Evolutionary conservation across 495 filamentous ascomycete species (phyloP).

Genomic region (Peziza echinospora): DNA sequence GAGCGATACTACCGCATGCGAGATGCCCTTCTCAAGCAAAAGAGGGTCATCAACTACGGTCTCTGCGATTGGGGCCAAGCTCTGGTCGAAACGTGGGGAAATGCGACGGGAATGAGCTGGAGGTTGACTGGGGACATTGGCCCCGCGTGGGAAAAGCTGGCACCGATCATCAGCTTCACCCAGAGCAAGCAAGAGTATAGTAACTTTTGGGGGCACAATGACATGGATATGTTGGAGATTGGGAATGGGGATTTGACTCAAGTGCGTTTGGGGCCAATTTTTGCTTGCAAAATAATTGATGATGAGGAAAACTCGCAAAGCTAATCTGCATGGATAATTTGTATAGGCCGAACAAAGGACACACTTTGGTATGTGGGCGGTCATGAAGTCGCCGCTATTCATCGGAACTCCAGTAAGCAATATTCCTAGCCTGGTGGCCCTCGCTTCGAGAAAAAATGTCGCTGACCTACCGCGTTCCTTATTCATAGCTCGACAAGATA

Average conservation of each 20-base stretch:
- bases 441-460: no score
- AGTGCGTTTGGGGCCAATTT: no score
- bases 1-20: slow-evolving; percentile 36
- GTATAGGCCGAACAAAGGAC: slow-evolving; percentile 25
- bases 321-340: slow-evolving; percentile 9
- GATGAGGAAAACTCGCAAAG: slow-evolving; percentile 26
- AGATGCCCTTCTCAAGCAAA: slow-evolving; percentile 32
- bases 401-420: slow-evolving; percentile 38
- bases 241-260: slow-evolving; percentile 37
- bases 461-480: no score
- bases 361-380: slow-evolving; percentile 34
- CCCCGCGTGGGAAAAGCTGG: slow-evolving; percentile 23
- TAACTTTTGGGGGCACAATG: slow-evolving; percentile 24
- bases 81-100: slow-evolving; percentile 31
- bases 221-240: slow-evolving; percentile 49
- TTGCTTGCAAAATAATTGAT: slow-evolving; percentile 24
- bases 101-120: slow-evolving; percentile 32
- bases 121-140: slow-evolving; percentile 32
- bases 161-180: slow-evolving; percentile 22
- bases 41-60: slow-evolving; percentile 38
- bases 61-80: slow-evolving; percentile 44
- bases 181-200: slow-evolving; percentile 13
- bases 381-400: slow-evolving; percentile 35
- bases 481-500: slow-evolving; percentile 28
- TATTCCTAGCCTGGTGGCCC: no score